Percentiles rank a stretch among this genome's conserved stretches.
These are phyloP conservation scores for Teratosphaeria destructans DNA, from an alignment of 2,329 filamentous ascomycete genomes.

Conservation along the genomic window DNA sequence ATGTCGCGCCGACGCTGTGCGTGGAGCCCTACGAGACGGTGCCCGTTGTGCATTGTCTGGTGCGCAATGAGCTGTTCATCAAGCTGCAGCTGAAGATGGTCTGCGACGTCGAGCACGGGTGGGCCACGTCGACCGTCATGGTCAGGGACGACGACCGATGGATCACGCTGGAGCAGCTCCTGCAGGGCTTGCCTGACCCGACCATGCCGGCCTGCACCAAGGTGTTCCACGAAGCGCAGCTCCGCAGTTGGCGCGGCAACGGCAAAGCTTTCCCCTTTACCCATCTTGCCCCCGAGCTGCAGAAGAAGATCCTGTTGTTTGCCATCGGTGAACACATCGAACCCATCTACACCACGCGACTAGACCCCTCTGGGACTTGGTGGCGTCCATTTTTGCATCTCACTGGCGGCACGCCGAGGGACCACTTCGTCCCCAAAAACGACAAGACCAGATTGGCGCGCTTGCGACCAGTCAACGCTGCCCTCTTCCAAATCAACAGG, in stretches of 20 bases:
- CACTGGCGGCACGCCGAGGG: background rate
- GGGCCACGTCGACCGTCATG: conserved; percentile 1
- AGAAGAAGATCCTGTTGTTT: conserved; percentile 1
- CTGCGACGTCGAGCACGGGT: background rate
- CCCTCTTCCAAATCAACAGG: conserved; percentile 5
- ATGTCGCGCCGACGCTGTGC: background rate
- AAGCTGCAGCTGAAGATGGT: conserved; percentile 4
- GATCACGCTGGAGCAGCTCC: background rate
- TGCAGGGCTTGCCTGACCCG: background rate
- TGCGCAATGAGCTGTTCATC: background rate
- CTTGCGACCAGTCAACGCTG: background rate
- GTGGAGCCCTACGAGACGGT: background rate
- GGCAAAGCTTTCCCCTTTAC: background rate
- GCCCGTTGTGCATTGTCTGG: background rate
- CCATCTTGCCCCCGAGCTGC: background rate
- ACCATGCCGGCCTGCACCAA: background rate
- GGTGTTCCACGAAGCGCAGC: background rate
- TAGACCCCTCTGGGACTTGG: background rate
- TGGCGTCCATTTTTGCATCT: background rate
- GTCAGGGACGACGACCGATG: background rate
- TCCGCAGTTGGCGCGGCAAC: background rate
- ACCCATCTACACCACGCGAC: background rate
- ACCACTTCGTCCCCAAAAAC: background rate
- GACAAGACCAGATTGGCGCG: background rate
- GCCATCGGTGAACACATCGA: conserved; percentile 3